Evolutionary conservation across 2,329 filamentous ascomycete genomes (phyloP).

Genomic region (Hypocreales sp.): DNA sequence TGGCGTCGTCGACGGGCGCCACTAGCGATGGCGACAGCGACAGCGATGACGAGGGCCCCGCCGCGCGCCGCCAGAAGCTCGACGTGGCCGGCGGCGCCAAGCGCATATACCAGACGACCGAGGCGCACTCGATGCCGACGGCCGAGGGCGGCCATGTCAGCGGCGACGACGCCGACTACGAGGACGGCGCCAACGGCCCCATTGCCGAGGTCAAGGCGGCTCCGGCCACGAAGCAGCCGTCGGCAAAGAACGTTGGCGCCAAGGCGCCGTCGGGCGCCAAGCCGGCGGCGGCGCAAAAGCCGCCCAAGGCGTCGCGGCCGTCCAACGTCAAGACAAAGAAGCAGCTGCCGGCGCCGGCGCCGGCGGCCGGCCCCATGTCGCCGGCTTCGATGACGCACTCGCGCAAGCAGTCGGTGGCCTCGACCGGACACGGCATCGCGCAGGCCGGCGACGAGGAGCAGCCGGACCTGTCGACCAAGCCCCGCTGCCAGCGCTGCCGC

Average conservation of each 20-base stretch:
- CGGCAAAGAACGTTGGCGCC: constrained; percentile 16
- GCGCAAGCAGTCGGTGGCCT: constrained; percentile 61
- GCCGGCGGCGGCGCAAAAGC: constrained; percentile 19
- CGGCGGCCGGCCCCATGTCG: constrained; percentile 35
- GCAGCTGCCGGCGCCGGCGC: constrained; percentile 17
- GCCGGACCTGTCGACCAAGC: constrained; percentile 86
- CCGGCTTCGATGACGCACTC: constrained; percentile 54
- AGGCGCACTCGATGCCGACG: constrained; percentile 35
- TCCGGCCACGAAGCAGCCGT: constrained; percentile 18
- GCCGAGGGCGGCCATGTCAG: constrained; percentile 28
- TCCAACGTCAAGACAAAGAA: constrained; percentile 35
- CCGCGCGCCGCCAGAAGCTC: constrained; percentile 41
- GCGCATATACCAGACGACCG: constrained; percentile 34
- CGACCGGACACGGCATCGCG: constrained; percentile 27
- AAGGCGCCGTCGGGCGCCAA: constrained; percentile 20
- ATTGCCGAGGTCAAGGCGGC: constrained; percentile 25
- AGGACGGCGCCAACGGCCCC: constrained; percentile 16
- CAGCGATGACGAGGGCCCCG: constrained; percentile 44
- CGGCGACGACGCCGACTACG: constrained; percentile 18
- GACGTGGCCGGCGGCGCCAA: constrained; percentile 25
- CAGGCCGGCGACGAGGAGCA: constrained; percentile 66
- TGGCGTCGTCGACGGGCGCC: constrained; percentile 68
- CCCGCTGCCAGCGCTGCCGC: constrained; percentile 91
- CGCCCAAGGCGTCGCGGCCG: constrained; percentile 25
- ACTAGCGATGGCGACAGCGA: constrained; percentile 65